Evolutionary conservation across 2,329 filamentous ascomycete species (phyloP), one percentile per base, ranked within the genome.

Genomic region (Diaporthe sp.): DNA sequence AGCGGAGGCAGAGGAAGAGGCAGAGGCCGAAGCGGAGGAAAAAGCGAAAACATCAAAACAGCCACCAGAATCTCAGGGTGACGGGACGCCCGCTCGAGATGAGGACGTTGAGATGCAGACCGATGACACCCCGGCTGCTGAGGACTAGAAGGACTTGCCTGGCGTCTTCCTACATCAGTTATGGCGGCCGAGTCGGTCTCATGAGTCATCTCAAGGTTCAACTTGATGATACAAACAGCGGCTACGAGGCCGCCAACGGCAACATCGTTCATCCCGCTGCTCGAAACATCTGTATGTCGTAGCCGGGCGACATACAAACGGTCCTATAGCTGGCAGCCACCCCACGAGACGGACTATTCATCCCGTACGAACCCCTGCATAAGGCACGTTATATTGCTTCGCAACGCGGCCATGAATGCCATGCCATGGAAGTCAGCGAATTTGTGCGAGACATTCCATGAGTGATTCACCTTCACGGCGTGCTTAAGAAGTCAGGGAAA

Each of bases 71-170:
- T 70, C 73, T 7, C 75, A 76, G 13, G 76, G 71, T 27, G 79
- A 81, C 17, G 78, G 77, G 15, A 82, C 72, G 72, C 77, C 58
- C 73, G 79, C 83, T 44, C 83, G 86, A 71, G 85, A 87, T n/a
- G 85, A 88, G 71, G 86, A 88, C 74, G 83, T 87, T 6, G 86
- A 88, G 77, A 88, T 88, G 86, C 81, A 79, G 19, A 85, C 87
- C 70, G 84, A 85, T 73, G 86, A 88, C 59, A 85, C 85, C 42
- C 70, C 70, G 4, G 70, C 70, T 37, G 70, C 44, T n/a, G 70
- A 71, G 44, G 70, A 71, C 56, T 71, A 71, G 56, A 19, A 47
- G 44, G 19, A 8, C 19, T 12, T 7, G 19, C 15, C 2, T n/a
- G n/a, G n/a, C n/a, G n/a, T n/a, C 4, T 10, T 17, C 4, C 10